phyloP scores from a whole-genome alignment of 2,329 filamentous ascomycete species.

The Alternaria solani region DNA sequence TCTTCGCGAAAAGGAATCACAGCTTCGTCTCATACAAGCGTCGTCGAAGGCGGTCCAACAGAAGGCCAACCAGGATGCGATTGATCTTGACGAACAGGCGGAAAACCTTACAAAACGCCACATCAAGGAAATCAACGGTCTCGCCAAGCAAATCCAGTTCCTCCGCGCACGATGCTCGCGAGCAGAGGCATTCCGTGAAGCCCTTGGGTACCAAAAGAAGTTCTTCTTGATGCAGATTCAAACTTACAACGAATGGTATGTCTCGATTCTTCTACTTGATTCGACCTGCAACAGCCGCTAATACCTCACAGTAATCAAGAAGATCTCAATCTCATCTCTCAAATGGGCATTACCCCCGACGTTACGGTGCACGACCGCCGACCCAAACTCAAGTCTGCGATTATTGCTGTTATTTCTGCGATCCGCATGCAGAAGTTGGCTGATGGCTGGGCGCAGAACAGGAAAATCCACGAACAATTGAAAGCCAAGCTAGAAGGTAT shows the following conservation, averaged over 20 bases:
- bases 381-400: constrained; percentile 59
- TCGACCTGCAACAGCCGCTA: constrained; percentile 11
- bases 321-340: constrained; percentile 83
- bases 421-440: constrained; percentile 61
- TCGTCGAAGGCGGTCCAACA: constrained; percentile 41
- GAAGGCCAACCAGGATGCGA: constrained; percentile 40
- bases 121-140: constrained; percentile 77
- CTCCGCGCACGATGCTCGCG: constrained; percentile 81
- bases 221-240: constrained; percentile 82
- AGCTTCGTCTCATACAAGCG: constrained; percentile 36
- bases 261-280: constrained; percentile 37
- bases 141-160: constrained; percentile 91
- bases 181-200: constrained; percentile 80
- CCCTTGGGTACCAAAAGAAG: constrained; percentile 85
- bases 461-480: constrained; percentile 58
- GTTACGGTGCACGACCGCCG: constrained; percentile 54
- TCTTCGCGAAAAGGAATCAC: constrained; percentile 38
- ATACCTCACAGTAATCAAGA: constrained; percentile 79
- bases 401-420: constrained; percentile 58
- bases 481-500: constrained; percentile 58
- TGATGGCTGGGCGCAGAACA: constrained; percentile 60
- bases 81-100: constrained; percentile 56
- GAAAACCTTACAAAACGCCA: constrained; percentile 74
- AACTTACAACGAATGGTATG: constrained; percentile 89
- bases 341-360: constrained; percentile 75